A percentile compares a stretch with the other conserved stretches of the same genome.
These are phyloP conservation scores for Neurospora cerealis DNA, from an alignment of 495 filamentous ascomycete genomes.

Conservation along the genomic window DNA sequence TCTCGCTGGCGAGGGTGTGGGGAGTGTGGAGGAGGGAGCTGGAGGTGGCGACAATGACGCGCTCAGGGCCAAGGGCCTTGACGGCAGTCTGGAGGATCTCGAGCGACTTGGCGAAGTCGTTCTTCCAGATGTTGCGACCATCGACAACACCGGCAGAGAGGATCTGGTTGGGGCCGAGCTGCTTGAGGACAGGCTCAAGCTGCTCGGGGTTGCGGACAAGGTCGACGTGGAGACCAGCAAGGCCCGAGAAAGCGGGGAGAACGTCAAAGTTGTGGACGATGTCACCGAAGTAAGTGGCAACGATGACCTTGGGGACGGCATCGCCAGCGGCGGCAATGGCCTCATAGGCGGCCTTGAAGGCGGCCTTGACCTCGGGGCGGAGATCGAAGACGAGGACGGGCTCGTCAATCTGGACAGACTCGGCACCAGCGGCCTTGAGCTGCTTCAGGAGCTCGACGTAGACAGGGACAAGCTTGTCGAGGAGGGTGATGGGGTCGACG, in stretches of 20 bases:
- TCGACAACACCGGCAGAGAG: constrained; percentile 94
- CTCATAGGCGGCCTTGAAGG: constrained; percentile 96
- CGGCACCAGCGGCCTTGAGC: constrained; percentile 91
- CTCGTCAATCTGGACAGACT: constrained; percentile 96
- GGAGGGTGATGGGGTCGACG: constrained; percentile 83
- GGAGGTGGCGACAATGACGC: constrained; percentile 92
- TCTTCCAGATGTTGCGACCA: constrained; percentile 99
- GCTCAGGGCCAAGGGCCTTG: constrained; percentile 88
- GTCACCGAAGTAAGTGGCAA: constrained; percentile 98
- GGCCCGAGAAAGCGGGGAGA: constrained; percentile 49
- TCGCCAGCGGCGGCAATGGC: constrained; percentile 65
- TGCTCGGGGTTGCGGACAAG: constrained; percentile 96
- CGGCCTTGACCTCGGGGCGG: constrained; percentile 74
- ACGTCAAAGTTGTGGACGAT: constrained; percentile 97
- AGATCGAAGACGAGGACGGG: constrained; percentile 92
- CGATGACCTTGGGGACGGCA: constrained; percentile 68
- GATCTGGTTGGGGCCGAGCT: constrained; percentile 80
- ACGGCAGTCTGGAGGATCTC: constrained; percentile 79
- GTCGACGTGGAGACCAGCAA: constrained; percentile 86
- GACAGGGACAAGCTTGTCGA: constrained; percentile 82
- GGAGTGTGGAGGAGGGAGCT: constrained; percentile 95
- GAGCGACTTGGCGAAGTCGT: constrained; percentile 85
- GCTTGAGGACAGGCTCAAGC: constrained; percentile 81
- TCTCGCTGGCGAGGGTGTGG: constrained; percentile 94
- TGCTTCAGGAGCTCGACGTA: constrained; percentile 83